Base-by-base conservation (phyloP, 495 filamentous ascomycete genomes). In the Jackrogersella minutella region DNA sequence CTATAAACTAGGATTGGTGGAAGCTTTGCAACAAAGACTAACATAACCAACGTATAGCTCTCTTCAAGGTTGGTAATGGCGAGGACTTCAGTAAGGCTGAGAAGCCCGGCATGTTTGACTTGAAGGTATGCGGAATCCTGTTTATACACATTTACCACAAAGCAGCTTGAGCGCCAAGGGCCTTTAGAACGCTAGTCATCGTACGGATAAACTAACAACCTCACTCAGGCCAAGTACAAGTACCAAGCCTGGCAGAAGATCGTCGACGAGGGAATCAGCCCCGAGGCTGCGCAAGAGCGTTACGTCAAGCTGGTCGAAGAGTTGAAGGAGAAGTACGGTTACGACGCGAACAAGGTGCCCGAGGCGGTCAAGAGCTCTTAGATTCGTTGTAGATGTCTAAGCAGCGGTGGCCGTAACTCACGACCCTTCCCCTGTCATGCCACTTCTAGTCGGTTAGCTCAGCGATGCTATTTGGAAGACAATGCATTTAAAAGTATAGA, bases 301-400 rank as follows among this genome's bases (percentile, higher is more conserved):
- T 97, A 97, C 76, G 88, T 95, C 68, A 75, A 83, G 75, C 74
- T 88, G 62, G 87, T 93, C 60, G 86, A 90, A 76, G 72, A 71
- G 64, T 74, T 93, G 74, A 92, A 93, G 82, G 74, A 69, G 61
- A 86, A 83, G 71, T 86, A 90, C 77, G 89, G 87, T 47, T 88
- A 80, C 69, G 82, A 87, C 74, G 72, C 72, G 16, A 70, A 78
- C 69, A 87, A 87, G 80, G 70, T 68, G 55, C 82, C 84, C 62
- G 85, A 85, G 80, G 76, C 79, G 28, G 80, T 86, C 59, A 81
- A 80, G 51, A 69, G 63, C 62, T 69, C 66, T 39, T 69, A 60
- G 26, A 14, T 39, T 26, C 13, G 36, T 19, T 19, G 5, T 3
- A 10, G 39, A 41, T 19, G 9, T 9, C 16, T 5, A 19, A 16